Base-by-base conservation (phyloP, 2,329 filamentous ascomycete species). In the Beauveria rudraprayagi region DNA sequence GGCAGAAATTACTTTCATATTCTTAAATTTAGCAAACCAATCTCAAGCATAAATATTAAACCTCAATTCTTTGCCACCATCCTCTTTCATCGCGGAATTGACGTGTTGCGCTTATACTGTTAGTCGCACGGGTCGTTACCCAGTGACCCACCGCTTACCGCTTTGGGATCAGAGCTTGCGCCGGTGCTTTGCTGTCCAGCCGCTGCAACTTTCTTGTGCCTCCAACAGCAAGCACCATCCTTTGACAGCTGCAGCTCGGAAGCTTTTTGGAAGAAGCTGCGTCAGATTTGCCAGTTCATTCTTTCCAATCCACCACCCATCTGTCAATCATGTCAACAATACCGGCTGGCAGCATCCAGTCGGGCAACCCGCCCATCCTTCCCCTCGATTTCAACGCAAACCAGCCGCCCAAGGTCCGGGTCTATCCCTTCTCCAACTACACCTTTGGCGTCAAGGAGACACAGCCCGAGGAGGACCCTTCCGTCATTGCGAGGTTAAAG, bases 371-470 rank as follows among this genome's bases (percentile, higher is more conserved):
- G 75, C 92, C 93, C 26, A 86, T 87, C 64, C 83, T 91, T 58
- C 92, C 92, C 28, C 86, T 90, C 65, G 77, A 86, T 66, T 99
- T 99, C 83, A 90, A 92, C 72, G 87, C 84, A 57, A 92, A 93
- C 73, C 94, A 99, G 75, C 91, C 93, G 40, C 79, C 87, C 68
- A 94, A 92, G 2, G 92, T 99, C 70, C 90, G 90, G 58, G 84
- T 99, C 28, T 97, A 92, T 72, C 94, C 94, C 40, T 84, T 99
- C 54, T 96, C 92, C 67, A 99, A 97, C 81, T 99, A 99, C 81
- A 97, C 94, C 26, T 97, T 99, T 70, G 93, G 93, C 65, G 96
- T 95, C 63, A 99, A 99, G 77, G 94, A 97, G 79, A 95, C 90
- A 24, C 94, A 99, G 73, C 94, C 93, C 2, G 94, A 99, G 76